Evolutionary conservation across 768 basidiomycete genomes (phyloP).

Genomic region (Boletus pseudopeckii): DNA sequence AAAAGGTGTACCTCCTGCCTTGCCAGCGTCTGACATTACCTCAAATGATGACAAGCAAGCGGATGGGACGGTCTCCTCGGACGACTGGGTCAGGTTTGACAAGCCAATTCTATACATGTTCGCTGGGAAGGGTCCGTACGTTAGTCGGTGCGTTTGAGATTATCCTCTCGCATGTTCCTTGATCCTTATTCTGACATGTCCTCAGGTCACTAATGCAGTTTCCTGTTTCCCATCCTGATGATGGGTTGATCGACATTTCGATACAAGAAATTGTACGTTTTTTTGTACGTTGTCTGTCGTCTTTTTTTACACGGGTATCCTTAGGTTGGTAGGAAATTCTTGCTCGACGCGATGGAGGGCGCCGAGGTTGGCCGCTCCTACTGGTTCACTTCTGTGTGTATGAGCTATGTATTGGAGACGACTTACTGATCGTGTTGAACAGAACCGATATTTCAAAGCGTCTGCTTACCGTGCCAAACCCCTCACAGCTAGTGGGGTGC

Average conservation of each 20-base stretch:
- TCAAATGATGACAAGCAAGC: conserved; percentile 10
- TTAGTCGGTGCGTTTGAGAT: conserved; percentile 46
- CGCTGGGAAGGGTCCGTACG: conserved; percentile 78
- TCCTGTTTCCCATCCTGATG: conserved; percentile 75
- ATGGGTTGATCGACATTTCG: conserved; percentile 73
- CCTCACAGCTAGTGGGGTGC: conserved; percentile 44
- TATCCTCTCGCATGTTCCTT: not conserved
- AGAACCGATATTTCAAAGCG: conserved; percentile 75
- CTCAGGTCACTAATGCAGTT: conserved; percentile 76
- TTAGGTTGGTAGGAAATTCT: conserved; percentile 40
- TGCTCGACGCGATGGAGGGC: conserved; percentile 54
- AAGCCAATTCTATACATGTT: conserved; percentile 67
- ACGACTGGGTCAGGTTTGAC: conserved; percentile 70
- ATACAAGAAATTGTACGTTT: conserved; percentile 56
- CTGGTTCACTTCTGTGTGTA: conserved; percentile 58
- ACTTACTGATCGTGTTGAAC: conserved; percentile 5
- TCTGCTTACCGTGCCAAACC: conserved; percentile 72
- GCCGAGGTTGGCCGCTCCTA: conserved; percentile 59
- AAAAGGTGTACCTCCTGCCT: conserved; percentile 7
- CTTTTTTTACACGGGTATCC: not conserved
- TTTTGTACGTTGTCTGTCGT: not conserved
- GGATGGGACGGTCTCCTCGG: conserved; percentile 34
- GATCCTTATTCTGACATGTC: not conserved
- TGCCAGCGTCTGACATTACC: conserved; percentile 10
- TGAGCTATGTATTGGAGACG: not conserved